These are phyloP conservation scores for Scytalidium sp. DNA, from an alignment of 2,329 filamentous ascomycete genomes.

Conservation along the genomic window DNA sequence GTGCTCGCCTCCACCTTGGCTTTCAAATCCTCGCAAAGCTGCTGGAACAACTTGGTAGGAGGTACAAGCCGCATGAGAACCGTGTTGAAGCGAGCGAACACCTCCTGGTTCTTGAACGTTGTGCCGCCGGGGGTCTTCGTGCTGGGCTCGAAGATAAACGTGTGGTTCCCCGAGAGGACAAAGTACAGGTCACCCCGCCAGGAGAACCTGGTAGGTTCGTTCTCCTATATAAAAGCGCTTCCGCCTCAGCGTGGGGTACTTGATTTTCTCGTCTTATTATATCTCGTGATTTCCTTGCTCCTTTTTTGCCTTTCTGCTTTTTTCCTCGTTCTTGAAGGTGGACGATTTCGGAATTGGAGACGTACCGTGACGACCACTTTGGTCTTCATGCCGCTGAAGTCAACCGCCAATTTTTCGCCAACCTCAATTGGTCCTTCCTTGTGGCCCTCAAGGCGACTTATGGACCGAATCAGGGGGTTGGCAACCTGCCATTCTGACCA, in stretches of 20 bases:
- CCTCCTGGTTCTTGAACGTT: conserved; percentile 19
- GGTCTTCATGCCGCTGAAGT: conserved; percentile 6
- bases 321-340: background rate
- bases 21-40: conserved; percentile 8
- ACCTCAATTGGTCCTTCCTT: background rate
- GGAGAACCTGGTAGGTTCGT: conserved; percentile 10
- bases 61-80: conserved; percentile 8
- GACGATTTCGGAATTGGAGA: background rate
- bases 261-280: background rate
- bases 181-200: conserved; percentile 16
- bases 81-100: conserved; percentile 10
- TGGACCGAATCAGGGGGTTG: conserved; percentile 1
- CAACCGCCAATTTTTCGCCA: conserved; percentile 5
- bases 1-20: conserved; percentile 8
- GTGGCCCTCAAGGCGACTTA: background rate
- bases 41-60: conserved; percentile 4
- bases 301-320: background rate
- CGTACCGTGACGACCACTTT: conserved; percentile 5
- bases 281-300: background rate
- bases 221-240: too few species aligned
- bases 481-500: conserved; percentile 4
- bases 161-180: conserved; percentile 18
- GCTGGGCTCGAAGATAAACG: conserved; percentile 18
- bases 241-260: too few species aligned
- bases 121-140: conserved; percentile 16